Evolutionary conservation across 805 yeast genomes (phyloP), one percentile per base, ranked within the genome.

Genomic region (Isabelozyma pseudorhagii): DNA sequence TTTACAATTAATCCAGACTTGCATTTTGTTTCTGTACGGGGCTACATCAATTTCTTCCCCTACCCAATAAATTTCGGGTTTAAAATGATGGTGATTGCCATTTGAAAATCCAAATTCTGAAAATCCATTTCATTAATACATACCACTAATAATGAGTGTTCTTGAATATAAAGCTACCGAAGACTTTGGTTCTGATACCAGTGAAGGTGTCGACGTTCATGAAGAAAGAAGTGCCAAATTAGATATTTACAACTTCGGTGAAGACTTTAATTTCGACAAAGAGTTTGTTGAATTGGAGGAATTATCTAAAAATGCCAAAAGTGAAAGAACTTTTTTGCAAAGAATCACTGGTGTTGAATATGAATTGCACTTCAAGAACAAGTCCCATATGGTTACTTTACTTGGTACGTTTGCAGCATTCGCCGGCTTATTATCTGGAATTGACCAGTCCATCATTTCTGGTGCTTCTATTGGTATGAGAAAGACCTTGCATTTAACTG

Each of bases 381-480:
- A 75, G 50, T 68, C 62, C 38, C 57, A 75, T 58, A 77, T 80
- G 75, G 79, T 76, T 27, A 61, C 64, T 48, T 64, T 79, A 55
- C 66, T 83, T 44, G 88, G 85, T 17, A 61, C 60, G 13, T 82
- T 83, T 56, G 85, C 87, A 5, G 77, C 86, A 5, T 75, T 79
- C 51, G 87, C 85, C 28, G 89, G 89, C 47, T 61, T 83, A 49
- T 76, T 84, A 46, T 81, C 87, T 11, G 89, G 89, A 55, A 66
- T 83, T 44, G 89, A 84, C 66, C 89, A 84, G 70, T 81, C 86
- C 15, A 73, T 83, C 40, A 84, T 84, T 51, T 75, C 83, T 27
- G 89, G 88, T 60, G 89, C 89, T 3, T 69, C 75, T 31, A 69
- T 80, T 48, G 79, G 79, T 18, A 75, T 83, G 77, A 69, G 67